Percentiles rank a stretch among this genome's conserved stretches.
Evolutionary conservation across 75 land plant genomes (phyloP).

Genomic region (Sequoia sempervirens): DNA sequence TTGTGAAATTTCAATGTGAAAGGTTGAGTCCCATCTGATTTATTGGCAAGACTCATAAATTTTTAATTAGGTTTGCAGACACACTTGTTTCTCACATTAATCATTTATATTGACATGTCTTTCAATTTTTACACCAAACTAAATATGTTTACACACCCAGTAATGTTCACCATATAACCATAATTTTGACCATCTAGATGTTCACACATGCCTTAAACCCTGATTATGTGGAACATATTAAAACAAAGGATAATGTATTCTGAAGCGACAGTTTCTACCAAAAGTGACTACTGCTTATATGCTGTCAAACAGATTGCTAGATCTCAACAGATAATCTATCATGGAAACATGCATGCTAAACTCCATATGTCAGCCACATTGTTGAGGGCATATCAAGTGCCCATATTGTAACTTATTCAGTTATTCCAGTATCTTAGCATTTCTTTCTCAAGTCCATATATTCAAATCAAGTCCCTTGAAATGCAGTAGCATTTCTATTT

Average conservation of each 20-base stretch:
- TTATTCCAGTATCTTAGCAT: background rate
- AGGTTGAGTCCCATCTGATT: too few relatives aligned
- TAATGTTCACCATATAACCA: background rate
- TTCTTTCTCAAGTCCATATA: background rate
- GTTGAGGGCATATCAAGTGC: background rate
- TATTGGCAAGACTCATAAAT: too few relatives aligned
- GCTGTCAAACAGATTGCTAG: background rate
- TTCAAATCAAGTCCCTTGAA: background rate
- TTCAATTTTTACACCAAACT: background rate
- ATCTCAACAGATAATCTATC: background rate
- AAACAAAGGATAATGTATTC: background rate
- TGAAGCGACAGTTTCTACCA: background rate
- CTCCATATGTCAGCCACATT: background rate
- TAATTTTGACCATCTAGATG: background rate
- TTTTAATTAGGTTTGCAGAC: too few relatives aligned
- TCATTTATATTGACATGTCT: background rate
- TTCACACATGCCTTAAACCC: background rate
- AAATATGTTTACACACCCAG: background rate
- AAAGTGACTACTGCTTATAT: background rate
- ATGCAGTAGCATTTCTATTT: too few relatives aligned
- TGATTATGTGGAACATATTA: background rate
- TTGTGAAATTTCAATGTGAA: too few relatives aligned
- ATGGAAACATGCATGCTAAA: background rate
- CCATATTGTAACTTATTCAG: background rate
- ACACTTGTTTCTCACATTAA: background rate